Evolutionary conservation across 768 basidiomycete species (phyloP).

Genomic region (Russula compacta): DNA sequence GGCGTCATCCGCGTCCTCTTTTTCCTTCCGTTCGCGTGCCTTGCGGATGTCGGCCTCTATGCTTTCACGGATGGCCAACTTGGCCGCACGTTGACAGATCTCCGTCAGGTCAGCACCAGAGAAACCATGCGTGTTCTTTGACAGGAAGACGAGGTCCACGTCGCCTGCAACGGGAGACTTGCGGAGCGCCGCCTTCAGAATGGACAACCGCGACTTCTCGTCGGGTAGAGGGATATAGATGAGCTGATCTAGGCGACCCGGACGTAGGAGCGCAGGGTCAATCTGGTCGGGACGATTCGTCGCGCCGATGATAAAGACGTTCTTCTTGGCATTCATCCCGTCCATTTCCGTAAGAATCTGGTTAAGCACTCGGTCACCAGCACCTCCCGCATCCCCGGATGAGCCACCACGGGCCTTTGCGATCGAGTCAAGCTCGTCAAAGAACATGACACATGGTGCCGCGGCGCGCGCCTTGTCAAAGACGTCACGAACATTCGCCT

Average conservation of each 20-base stretch:
- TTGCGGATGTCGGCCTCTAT: conserved; percentile 86
- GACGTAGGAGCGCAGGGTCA: conserved; percentile 85
- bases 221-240: conserved; percentile 99
- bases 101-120: conserved; percentile 99
- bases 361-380: conserved; percentile 96
- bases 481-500: conserved; percentile 98
- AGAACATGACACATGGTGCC: conserved; percentile 99
- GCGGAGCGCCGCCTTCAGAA: conserved; percentile 85
- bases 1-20: conserved; percentile 65
- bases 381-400: conserved; percentile 87
- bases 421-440: conserved; percentile 98
- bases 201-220: conserved; percentile 82
- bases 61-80: conserved; percentile 90
- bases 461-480: conserved; percentile 99
- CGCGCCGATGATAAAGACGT: conserved; percentile 96
- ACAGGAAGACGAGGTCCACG: conserved; percentile 79
- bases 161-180: conserved; percentile 79
- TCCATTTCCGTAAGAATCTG: conserved; percentile 98
- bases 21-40: conserved; percentile 70
- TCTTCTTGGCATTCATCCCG: conserved; percentile 98
- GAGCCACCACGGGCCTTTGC: conserved; percentile 91
- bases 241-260: conserved; percentile 97
- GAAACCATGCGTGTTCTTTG: conserved; percentile 93
- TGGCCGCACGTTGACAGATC: conserved; percentile 96
- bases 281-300: conserved; percentile 97